Percentiles rank a stretch among this genome's conserved stretches.
These are phyloP conservation scores for Umbilicus rupestris DNA, from an alignment of 164 flowering plant genomes.

Conservation along the genomic window DNA sequence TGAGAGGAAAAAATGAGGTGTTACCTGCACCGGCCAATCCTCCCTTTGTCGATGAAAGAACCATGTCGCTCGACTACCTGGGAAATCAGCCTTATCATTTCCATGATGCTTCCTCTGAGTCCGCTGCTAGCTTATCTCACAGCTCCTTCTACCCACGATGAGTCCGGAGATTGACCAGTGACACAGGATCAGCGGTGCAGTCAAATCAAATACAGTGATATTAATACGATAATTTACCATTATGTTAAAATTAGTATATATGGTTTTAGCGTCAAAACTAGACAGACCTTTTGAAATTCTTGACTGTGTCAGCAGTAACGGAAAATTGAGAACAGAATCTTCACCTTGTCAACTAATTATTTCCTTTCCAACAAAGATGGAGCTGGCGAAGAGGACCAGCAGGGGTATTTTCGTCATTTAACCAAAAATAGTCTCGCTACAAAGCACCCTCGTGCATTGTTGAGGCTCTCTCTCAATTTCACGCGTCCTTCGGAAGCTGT, in stretches of 20 bases:
- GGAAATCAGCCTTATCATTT: conserved; percentile 17
- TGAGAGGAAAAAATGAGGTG: conserved; percentile 25
- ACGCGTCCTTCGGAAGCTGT: background rate
- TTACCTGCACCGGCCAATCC: conserved; percentile 62
- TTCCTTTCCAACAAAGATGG: background rate
- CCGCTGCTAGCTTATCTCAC: conserved; percentile 34
- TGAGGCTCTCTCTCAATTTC: background rate
- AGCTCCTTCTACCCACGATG: background rate
- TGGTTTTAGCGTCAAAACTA: no score
- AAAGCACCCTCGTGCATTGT: background rate
- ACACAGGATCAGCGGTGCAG: no score
- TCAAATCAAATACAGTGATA: no score
- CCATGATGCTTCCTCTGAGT: conserved; percentile 21
- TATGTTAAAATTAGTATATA: no score
- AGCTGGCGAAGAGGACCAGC: background rate
- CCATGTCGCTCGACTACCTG: background rate
- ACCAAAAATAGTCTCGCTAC: background rate
- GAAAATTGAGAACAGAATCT: no score
- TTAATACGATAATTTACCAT: no score
- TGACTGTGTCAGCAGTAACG: no score
- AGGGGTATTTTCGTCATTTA: conserved; percentile 9
- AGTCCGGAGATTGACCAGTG: background rate
- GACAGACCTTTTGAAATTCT: no score
- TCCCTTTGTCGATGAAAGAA: conserved; percentile 34
- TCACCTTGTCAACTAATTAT: background rate